These are phyloP conservation scores for Cymbopogon citratus DNA, from an alignment of 176 grass and related monocot genomes.

Conservation along the genomic window DNA sequence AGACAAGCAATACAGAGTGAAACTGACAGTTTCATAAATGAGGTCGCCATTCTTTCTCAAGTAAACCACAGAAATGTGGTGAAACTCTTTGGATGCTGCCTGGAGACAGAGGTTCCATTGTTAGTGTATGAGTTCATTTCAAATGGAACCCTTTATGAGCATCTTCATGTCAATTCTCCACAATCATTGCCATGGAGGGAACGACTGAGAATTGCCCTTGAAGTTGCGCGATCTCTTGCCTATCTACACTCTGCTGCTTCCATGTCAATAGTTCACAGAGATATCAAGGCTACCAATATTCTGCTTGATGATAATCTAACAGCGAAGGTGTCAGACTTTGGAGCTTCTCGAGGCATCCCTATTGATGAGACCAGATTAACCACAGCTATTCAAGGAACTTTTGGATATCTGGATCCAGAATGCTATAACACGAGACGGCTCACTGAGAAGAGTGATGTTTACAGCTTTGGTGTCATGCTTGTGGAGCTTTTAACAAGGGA, in stretches of 20 bases:
- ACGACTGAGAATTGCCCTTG: constrained; percentile 14
- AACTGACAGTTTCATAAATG: neutral
- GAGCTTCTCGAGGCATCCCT: constrained; percentile 37
- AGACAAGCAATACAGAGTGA: neutral
- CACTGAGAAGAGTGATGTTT: constrained; percentile 48
- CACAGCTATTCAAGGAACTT: constrained; percentile 43
- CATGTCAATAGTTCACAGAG: constrained; percentile 40
- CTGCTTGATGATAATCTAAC: constrained; percentile 33
- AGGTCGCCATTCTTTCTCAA: constrained; percentile 17
- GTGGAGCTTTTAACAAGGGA: constrained; percentile 40
- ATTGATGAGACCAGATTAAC: constrained; percentile 33
- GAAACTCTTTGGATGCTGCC: constrained; percentile 15
- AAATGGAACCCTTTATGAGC: constrained; percentile 16
- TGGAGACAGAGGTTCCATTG: constrained; percentile 16
- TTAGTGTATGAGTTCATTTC: constrained; percentile 17
- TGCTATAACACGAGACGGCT: constrained; percentile 29
- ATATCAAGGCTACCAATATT: constrained; percentile 36
- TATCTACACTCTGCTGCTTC: constrained; percentile 48
- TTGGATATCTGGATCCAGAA: constrained; percentile 42
- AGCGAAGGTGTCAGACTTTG: constrained; percentile 45
- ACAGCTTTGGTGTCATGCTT: constrained; percentile 47
- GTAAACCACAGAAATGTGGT: constrained; percentile 23
- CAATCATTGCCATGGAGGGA: constrained; percentile 14
- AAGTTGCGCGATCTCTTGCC: constrained; percentile 17
- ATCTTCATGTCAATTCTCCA: neutral